phyloP scores from a whole-genome alignment of 1,284 basidiomycete species.

The Cerioporus squamosus region DNA sequence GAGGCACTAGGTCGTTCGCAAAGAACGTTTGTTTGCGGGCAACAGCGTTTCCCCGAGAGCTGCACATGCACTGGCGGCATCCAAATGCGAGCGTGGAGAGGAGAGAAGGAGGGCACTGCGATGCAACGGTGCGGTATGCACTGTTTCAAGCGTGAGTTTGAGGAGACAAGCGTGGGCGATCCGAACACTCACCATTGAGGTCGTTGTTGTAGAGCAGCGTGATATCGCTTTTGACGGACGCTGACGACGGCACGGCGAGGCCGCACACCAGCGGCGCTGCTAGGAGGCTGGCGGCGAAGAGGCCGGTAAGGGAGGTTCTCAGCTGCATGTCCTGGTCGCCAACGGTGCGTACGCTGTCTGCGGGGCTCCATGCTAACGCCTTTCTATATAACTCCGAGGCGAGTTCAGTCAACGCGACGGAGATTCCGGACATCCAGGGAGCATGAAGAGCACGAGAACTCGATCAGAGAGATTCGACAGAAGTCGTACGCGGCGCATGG shows the following conservation, averaged over 20 bases:
- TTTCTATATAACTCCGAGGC: slow-evolving; percentile 6
- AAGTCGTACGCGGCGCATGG: slow-evolving; percentile 1
- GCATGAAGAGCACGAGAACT: slow-evolving; percentile 1
- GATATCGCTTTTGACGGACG: slow-evolving; percentile 24
- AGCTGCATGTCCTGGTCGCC: slow-evolving; percentile 9
- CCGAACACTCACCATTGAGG: slow-evolving; percentile 26
- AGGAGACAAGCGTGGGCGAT: not conserved
- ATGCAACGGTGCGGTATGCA: slow-evolving; percentile 25
- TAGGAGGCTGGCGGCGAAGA: slow-evolving; percentile 4
- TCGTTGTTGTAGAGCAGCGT: slow-evolving; percentile 36
- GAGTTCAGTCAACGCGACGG: not conserved
- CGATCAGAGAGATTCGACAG: not conserved
- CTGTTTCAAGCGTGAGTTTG: slow-evolving; percentile 7
- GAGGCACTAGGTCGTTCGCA: slow-evolving; percentile 26
- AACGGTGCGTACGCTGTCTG: not conserved
- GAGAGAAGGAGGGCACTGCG: slow-evolving; percentile 31
- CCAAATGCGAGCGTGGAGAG: slow-evolving; percentile 14
- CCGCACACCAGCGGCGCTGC: slow-evolving; percentile 12
- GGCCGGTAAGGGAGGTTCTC: not conserved
- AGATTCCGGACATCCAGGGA: not conserved
- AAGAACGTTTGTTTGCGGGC: slow-evolving; percentile 32
- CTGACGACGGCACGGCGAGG: slow-evolving; percentile 15
- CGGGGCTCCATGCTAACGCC: not conserved
- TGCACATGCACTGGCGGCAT: slow-evolving; percentile 26
- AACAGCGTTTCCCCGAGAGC: slow-evolving; percentile 33